These are phyloP conservation scores for Botrytis sinoallii DNA, from an alignment of 2,329 filamentous ascomycete genomes.

Conservation along the genomic window DNA sequence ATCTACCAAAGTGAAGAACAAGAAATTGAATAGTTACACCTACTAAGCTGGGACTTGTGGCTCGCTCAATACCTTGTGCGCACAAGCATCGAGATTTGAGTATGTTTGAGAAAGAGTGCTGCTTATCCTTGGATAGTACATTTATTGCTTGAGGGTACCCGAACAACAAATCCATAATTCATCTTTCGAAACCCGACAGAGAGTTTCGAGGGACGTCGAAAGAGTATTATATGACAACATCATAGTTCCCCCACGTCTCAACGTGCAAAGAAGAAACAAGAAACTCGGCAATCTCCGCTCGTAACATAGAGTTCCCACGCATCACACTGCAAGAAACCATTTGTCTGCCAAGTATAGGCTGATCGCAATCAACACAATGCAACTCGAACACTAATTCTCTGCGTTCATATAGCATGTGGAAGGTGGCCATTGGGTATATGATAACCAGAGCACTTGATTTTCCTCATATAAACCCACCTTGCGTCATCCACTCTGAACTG, in stretches of 20 bases:
- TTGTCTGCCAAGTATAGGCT: neutral
- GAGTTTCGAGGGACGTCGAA: neutral
- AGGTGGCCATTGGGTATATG: neutral
- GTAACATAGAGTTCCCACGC: neutral
- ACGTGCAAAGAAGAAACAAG: too few species aligned
- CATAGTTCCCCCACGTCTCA: neutral
- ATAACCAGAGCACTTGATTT: neutral
- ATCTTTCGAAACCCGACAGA: neutral
- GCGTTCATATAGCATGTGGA: neutral
- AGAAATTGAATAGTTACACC: neutral
- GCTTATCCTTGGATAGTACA: neutral
- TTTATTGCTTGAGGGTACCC: neutral
- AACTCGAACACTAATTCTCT: neutral
- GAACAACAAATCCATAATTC: neutral
- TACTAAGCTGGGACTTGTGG: neutral
- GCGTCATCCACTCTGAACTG: neutral
- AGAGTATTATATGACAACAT: neutral
- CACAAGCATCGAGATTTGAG: neutral
- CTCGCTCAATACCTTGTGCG: neutral
- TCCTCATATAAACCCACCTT: neutral
- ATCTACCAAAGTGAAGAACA: neutral
- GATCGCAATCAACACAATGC: neutral
- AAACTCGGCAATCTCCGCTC: neutral
- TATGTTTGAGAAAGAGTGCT: neutral
- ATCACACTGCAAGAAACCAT: neutral